Evolutionary conservation across 306 rosid genomes (phyloP), one percentile per base, ranked within the genome.

Genomic region (Styphnolobium japonicum): DNA sequence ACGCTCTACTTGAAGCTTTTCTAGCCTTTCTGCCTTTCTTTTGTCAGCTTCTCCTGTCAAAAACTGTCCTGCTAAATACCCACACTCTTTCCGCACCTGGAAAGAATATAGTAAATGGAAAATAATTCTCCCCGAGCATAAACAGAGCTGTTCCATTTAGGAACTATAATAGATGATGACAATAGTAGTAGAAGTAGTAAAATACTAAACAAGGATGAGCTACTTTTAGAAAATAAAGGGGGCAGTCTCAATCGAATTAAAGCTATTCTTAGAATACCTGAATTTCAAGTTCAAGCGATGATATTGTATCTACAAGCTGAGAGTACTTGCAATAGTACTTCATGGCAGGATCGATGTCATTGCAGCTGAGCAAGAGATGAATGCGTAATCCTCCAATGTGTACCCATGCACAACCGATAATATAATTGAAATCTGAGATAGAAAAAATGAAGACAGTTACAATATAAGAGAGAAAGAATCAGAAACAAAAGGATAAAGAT

Each of bases 51-150:
- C 88, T 67, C 72, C 81, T 0, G 89, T 68, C 14, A 86, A 85
- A 82, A 82, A 64, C 48, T 77, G 80, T 33, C 98, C 98, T 2
- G 94, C 83, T 77, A 92, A 76, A 83, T 81, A 89, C 57, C 84
- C 85, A 69, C 98, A 88, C 73, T 92, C 97, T 84, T 81, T 81
- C 31, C 97, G 89, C 72, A 94, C 97, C 98, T 94, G 75, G 6
- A 82, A 75, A 19, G 46, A 75, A 23, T 75, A 57, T 55, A 60
- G 42, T 14, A 74, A 48, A 14, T 68, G 22, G 2, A 73, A 67
- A 68, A 43, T 45, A 22, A 39, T 11, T 31, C 33, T 8, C 45
- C 40, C 22, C 1, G 51, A 58, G 45, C 31, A 27, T 31, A 51
- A n/a, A 74, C 9, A 80, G 33, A 63, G 36, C n/a, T 7, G 46